Evolutionary conservation across 768 basidiomycete genomes (phyloP), one percentile per base, ranked within the genome.

Genomic region (Daedaleopsis sinensis): DNA sequence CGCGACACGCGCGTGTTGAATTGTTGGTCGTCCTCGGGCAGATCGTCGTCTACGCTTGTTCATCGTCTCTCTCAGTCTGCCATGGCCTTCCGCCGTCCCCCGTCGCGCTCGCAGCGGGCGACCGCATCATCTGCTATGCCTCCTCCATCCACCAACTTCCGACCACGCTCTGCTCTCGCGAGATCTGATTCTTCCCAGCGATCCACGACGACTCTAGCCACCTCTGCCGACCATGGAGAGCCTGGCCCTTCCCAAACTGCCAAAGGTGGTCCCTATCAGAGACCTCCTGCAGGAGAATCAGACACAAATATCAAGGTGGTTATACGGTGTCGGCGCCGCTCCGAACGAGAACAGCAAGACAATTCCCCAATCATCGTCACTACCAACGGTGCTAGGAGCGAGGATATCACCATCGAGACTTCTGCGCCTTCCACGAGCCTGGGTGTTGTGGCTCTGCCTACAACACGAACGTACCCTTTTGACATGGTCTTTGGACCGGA

Each of bases 401-500:
- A 87, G 62, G 83, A 90, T 39, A 81, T 96, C 46, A 89, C 88
- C 11, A 88, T 97, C 69, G 91, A 96, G 74, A 89, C 90, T 0
- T 84, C 89, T 5, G 69, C 84, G 1, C 88, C 90, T 0, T 73
- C 83, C 2, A 87, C 89, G 3, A 88, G 84, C 58, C 72, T 94
- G 7, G 91, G 91, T n/a, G 68, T 93, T 47, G 80, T 91, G 13
- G 87, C 85, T 6, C 78, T 87, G n/a, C 83, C 92, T 23, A 90
- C 90, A 12, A 85, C 87, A 2, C 80, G 90, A 54, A 96, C 93
- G 2, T 99, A 98, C 74, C 89, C 92, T 4, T 99, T 97, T 73
- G 96, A 98, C 74, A 79, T 91, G 27, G 97, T 97, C 8, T 98
- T 97, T 77, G 96, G 97, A 3, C 94, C 96, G 19, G 95, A 97